Percentiles rank a stretch among this genome's conserved stretches.
Conservation (phyloP, 805 yeast species). For the Scheffersomyces coipomensis region DNA sequence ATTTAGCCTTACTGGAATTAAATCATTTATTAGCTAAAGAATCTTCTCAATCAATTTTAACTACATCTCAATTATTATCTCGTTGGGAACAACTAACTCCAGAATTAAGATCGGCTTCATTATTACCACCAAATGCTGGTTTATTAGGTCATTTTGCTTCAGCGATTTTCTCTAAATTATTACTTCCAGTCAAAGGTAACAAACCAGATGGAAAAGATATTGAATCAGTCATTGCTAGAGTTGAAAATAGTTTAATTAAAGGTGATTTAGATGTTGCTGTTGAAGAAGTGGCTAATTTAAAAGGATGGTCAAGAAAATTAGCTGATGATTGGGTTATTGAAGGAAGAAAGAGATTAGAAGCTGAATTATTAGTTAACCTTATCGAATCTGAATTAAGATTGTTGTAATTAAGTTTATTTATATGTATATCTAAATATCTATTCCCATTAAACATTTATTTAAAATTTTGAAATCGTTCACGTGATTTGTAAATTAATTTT, state of each 20-base stretch:
- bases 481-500: no score
- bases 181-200: slow-evolving; percentile 75
- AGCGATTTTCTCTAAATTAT: slow-evolving; percentile 66
- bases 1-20: slow-evolving; percentile 31
- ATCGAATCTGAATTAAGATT: slow-evolving; percentile 59
- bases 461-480: no score
- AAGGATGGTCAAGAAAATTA: slow-evolving; percentile 89
- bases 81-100: slow-evolving; percentile 81
- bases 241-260: slow-evolving; percentile 67
- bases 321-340: slow-evolving; percentile 91
- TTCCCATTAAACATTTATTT: no score
- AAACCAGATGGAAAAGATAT: slow-evolving; percentile 76
- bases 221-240: slow-evolving; percentile 86
- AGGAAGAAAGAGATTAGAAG: slow-evolving; percentile 86
- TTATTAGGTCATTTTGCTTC: slow-evolving; percentile 89
- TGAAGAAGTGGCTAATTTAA: slow-evolving; percentile 83
- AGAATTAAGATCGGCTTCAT: slow-evolving; percentile 83
- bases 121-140: slow-evolving; percentile 95
- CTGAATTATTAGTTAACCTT: slow-evolving; percentile 72
- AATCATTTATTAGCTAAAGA: slow-evolving; percentile 33
- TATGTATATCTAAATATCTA: not conserved
- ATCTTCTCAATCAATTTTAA: slow-evolving; percentile 56
- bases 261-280: slow-evolving; percentile 86
- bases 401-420: slow-evolving; percentile 16
- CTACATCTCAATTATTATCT: slow-evolving; percentile 72